Evolutionary conservation across 176 grass and related monocot species (phyloP), one percentile per base, ranked within the genome.

Genomic region (Lolium multiflorum): DNA sequence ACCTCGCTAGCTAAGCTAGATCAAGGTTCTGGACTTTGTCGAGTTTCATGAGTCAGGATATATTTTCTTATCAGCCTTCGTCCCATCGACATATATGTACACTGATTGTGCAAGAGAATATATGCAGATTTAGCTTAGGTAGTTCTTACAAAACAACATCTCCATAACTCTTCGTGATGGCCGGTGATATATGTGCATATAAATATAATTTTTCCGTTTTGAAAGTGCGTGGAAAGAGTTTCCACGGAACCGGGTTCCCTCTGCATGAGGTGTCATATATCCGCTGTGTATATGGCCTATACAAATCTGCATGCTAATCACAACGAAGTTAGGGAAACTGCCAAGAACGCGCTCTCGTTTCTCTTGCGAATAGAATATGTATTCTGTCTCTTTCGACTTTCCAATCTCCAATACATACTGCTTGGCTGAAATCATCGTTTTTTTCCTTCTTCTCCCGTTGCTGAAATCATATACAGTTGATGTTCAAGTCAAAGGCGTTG

Each of bases 401-500:
- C 4, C 24, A 52, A 24, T 52, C 47, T 75, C 13, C 14, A 75
- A 52, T 51, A 74, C 41, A 26, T 51, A 74, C 41, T 11, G 0
- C 74, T 3, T 76, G 74, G 6, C 18, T 31, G 15, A 78, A 58
- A 58, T 38, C 52, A n/a, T 58, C 3, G 47, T 35, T 35, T 35
- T 35, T 35, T 35, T 51, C 4, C 15, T 52, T 22, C 39, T 47
- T 75, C 47, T 50, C 26, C 12, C 14, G 6, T 25, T 24, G 72
- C 47, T 76, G 74, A 78, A 58, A 39, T 58, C 75, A 58, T 20
- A 18, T 17, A 52, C 37, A 0, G 51, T 78, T n/a, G 75, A 39
- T 13, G 26, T 58, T 58, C 52, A 81, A 77, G 79, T 81, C 79
- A 81, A 81, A 67, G 8, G 17, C 79, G 79, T 81, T 76, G 74